phyloP scores from a whole-genome alignment of 306 rosid species.

The Pueraria montana region DNA sequence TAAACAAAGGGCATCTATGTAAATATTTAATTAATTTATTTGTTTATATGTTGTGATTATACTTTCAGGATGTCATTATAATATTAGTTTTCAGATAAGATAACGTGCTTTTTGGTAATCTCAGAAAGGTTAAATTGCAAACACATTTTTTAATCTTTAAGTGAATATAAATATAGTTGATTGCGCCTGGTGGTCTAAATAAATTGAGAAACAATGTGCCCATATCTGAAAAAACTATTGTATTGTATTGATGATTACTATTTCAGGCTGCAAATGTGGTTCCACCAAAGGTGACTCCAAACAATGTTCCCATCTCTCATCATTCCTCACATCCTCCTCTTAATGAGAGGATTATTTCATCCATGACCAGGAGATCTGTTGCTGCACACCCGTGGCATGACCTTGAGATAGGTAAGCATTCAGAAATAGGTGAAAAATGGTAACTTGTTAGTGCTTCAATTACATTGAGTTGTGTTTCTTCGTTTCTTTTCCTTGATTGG shows the following conservation, averaged over 20 bases:
- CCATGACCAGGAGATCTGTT: conserved; percentile 92
- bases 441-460: not conserved
- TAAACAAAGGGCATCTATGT: not conserved
- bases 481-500: not conserved
- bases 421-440: not conserved
- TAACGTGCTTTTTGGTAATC: conserved; percentile 2
- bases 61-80: not conserved
- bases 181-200: not conserved
- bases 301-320: conserved; percentile 46
- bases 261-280: conserved; percentile 64
- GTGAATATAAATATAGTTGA: not conserved
- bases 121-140: not conserved
- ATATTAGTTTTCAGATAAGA: not conserved
- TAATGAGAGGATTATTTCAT: conserved; percentile 97
- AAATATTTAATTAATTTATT: not conserved
- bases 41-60: not conserved
- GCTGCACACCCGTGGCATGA: conserved; percentile 99
- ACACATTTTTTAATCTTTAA: not conserved
- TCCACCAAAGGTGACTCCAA: conserved; percentile 73
- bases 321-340: conserved; percentile 75
- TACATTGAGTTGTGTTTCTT: not conserved
- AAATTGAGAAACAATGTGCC: not conserved
- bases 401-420: conserved; percentile 86
- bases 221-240: not conserved
- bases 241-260: not conserved